These are phyloP conservation scores for Multifurca ochricompacta DNA, from an alignment of 768 basidiomycete genomes.

Conservation along the genomic window DNA sequence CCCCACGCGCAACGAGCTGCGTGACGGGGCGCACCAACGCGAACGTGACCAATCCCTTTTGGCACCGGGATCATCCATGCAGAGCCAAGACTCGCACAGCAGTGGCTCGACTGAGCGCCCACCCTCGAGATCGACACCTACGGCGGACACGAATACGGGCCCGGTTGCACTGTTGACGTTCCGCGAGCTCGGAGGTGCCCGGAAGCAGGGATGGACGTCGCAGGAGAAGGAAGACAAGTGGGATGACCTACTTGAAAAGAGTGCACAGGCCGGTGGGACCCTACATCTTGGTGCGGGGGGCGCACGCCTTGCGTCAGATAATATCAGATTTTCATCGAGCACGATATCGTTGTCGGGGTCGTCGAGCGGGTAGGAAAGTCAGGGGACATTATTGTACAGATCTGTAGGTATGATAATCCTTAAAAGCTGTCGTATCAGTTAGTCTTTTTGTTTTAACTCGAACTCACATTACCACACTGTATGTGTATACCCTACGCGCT, in stretches of 20 bases:
- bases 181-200: slow-evolving; percentile 37
- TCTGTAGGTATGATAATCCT: too few relatives aligned
- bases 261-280: slow-evolving; percentile 67
- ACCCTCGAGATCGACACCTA: slow-evolving; percentile 10
- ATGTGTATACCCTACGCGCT: too few relatives aligned
- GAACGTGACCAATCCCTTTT: slow-evolving; percentile 2
- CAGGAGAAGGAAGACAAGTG: slow-evolving; percentile 66
- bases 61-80: slow-evolving; percentile 22
- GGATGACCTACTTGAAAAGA: slow-evolving; percentile 59
- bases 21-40: slow-evolving; percentile 16
- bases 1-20: slow-evolving; percentile 22
- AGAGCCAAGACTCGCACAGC: slow-evolving; percentile 11
- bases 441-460: too few relatives aligned
- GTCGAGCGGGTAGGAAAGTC: background rate
- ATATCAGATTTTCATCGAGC: slow-evolving; percentile 32
- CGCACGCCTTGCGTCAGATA: slow-evolving; percentile 39
- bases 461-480: too few relatives aligned
- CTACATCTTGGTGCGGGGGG: slow-evolving; percentile 40
- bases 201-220: slow-evolving; percentile 43
- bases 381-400: background rate
- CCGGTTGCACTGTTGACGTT: slow-evolving; percentile 34
- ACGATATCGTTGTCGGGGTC: slow-evolving; percentile 5
- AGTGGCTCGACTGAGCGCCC: slow-evolving; percentile 14
- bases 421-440: too few relatives aligned
- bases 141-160: slow-evolving; percentile 1